These are phyloP conservation scores for Mycena epipterygia DNA, from an alignment of 768 basidiomycete genomes.

Conservation along the genomic window DNA sequence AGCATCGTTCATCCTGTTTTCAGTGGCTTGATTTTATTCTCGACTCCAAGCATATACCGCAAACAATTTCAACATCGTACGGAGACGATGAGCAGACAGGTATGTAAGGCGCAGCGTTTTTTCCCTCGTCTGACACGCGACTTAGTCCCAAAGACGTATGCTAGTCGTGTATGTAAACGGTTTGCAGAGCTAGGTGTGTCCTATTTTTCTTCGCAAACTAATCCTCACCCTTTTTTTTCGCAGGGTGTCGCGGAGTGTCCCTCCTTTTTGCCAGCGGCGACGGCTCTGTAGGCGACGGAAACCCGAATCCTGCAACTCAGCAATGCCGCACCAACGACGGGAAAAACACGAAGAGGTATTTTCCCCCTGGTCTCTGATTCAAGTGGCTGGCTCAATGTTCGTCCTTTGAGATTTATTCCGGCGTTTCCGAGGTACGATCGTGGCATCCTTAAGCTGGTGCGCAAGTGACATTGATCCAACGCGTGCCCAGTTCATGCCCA, in stretches of 20 bases:
- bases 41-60: constrained; percentile 59
- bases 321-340: constrained; percentile 73
- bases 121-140: not conserved
- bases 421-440: constrained; percentile 70
- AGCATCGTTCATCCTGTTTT: constrained; percentile 32
- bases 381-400: too few species aligned
- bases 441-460: not conserved
- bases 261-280: constrained; percentile 78
- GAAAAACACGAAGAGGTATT: constrained; percentile 22
- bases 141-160: constrained; percentile 70
- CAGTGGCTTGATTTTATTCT: constrained; percentile 78
- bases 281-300: constrained; percentile 75
- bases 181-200: constrained; percentile 76
- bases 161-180: constrained; percentile 67
- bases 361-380: not conserved
- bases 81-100: constrained; percentile 81
- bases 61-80: constrained; percentile 80
- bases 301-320: constrained; percentile 65
- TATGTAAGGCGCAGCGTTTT: constrained; percentile 41
- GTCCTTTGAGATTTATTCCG: constrained; percentile 59
- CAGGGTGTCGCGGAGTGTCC: constrained; percentile 76
- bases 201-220: not conserved
- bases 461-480: not conserved
- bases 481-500: constrained; percentile 52
- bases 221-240: not conserved